Conservation (phyloP, 495 filamentous ascomycete species). For the Penicillium nucicola region DNA sequence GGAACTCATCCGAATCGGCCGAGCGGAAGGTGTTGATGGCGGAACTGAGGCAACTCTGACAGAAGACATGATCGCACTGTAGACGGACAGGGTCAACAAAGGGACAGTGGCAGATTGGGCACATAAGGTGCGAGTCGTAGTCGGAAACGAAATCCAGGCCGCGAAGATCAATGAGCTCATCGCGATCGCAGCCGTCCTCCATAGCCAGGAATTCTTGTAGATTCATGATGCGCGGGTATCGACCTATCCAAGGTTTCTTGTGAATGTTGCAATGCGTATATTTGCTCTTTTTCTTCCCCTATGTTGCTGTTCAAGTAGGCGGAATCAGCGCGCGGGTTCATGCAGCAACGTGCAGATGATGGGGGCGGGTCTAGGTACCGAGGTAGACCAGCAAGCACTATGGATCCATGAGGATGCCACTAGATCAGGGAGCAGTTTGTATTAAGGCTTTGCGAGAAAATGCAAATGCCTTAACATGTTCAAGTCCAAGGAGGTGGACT, state of each 20-base stretch:
- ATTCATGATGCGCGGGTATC: slow-evolving; percentile 21
- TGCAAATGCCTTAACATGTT: neutral
- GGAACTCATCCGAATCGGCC: slow-evolving; percentile 39
- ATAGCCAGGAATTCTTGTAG: slow-evolving; percentile 33
- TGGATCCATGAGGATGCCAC: slow-evolving; percentile 22
- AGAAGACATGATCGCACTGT: slow-evolving; percentile 75
- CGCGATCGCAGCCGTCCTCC: slow-evolving; percentile 27
- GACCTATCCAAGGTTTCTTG: neutral
- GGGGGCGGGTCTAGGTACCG: slow-evolving; percentile 17
- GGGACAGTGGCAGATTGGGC: slow-evolving; percentile 76
- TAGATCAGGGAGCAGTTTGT: neutral
- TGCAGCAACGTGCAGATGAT: slow-evolving; percentile 6
- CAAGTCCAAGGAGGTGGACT: slow-evolving; percentile 8
- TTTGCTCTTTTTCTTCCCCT: neutral
- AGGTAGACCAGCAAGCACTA: slow-evolving; percentile 13
- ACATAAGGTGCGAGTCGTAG: slow-evolving; percentile 77
- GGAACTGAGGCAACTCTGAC: slow-evolving; percentile 63
- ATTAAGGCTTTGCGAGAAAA: neutral
- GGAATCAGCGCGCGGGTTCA: slow-evolving; percentile 12
- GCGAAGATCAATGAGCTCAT: slow-evolving; percentile 58
- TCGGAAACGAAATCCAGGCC: slow-evolving; percentile 64
- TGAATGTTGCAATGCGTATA: neutral
- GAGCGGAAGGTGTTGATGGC: slow-evolving; percentile 46
- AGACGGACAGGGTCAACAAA: slow-evolving; percentile 71
- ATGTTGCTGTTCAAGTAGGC: slow-evolving; percentile 2